Conservation (phyloP, 768 basidiomycete genomes). For the Boletus reticuloceps region DNA sequence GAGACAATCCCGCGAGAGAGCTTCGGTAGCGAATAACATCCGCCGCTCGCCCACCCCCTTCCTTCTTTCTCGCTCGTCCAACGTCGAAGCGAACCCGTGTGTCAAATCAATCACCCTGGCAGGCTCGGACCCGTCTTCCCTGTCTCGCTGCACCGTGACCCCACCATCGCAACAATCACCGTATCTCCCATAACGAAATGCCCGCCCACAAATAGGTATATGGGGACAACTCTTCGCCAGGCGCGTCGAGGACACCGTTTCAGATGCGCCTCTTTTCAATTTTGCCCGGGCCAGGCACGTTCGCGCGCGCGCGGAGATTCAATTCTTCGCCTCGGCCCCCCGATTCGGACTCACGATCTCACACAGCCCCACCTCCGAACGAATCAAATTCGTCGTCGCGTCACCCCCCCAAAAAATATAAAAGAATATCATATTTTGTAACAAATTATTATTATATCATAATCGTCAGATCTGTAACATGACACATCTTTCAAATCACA, state of each 20-base stretch:
- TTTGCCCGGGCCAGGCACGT: constrained; percentile 26
- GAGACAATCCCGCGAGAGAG: constrained; percentile 31
- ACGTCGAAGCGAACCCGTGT: constrained; percentile 18
- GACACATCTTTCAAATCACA: constrained; percentile 20
- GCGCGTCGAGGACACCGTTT: constrained; percentile 29
- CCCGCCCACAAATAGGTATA: constrained; percentile 24
- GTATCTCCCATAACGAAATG: constrained; percentile 16
- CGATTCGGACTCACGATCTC: constrained; percentile 15
- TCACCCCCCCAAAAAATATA: constrained; percentile 18
- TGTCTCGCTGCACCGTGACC: neutral
- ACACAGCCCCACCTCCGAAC: constrained; percentile 26
- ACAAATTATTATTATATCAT: neutral
- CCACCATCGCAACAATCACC: constrained; percentile 20
- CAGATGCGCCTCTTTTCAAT: constrained; percentile 27
- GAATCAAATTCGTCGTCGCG: constrained; percentile 16
- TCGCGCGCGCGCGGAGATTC: constrained; percentile 22
- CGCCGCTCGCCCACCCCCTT: neutral
- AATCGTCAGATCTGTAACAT: neutral
- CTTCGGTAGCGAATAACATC: constrained; percentile 38
- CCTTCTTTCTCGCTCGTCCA: constrained; percentile 6
- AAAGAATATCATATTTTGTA: neutral
- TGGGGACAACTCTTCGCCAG: constrained; percentile 8
- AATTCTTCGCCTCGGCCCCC: constrained; percentile 17
- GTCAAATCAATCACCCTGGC: constrained; percentile 7
- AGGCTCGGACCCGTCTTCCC: constrained; percentile 14